phyloP scores from a whole-genome alignment of 495 filamentous ascomycete genomes.

The Neurospora tetraspora region DNA sequence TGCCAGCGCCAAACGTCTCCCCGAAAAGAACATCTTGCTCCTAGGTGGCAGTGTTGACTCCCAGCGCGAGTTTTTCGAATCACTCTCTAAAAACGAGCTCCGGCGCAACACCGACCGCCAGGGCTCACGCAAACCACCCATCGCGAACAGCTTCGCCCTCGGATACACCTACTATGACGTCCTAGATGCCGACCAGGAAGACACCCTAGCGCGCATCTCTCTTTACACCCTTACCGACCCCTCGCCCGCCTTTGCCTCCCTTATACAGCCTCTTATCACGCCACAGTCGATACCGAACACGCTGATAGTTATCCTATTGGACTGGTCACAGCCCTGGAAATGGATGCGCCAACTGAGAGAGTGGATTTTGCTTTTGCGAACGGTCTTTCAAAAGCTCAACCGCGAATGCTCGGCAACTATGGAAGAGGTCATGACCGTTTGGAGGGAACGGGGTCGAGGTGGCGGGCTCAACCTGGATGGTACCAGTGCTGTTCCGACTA shows the following conservation, averaged over 20 bases:
- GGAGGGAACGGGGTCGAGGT: constrained; percentile 48
- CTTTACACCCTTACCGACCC: constrained; percentile 81
- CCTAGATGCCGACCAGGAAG: constrained; percentile 89
- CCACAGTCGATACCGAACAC: constrained; percentile 79
- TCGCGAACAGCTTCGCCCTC: constrained; percentile 87
- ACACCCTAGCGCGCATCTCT: constrained; percentile 84
- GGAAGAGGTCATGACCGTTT: constrained; percentile 67
- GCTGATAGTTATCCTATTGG: constrained; percentile 75
- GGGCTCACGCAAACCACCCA: constrained; percentile 58
- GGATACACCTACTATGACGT: constrained; percentile 96
- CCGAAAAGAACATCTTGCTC: constrained; percentile 84
- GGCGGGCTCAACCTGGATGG: constrained; percentile 41
- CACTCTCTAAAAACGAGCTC: constrained; percentile 55
- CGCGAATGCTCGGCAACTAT: constrained; percentile 67
- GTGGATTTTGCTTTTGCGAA: constrained; percentile 75
- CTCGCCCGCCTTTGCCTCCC: constrained; percentile 69
- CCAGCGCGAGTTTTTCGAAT: constrained; percentile 83
- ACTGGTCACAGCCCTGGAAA: constrained; percentile 88
- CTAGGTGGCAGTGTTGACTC: constrained; percentile 82
- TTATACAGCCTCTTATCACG: constrained; percentile 78
- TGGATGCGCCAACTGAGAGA: constrained; percentile 82
- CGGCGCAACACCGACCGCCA: constrained; percentile 47
- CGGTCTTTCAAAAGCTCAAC: constrained; percentile 63
- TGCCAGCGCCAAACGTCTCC: constrained; percentile 80
- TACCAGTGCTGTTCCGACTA: constrained; percentile 28